Base-by-base conservation (phyloP, 78 protist genomes). In the Isochrysis galbana region DNA sequence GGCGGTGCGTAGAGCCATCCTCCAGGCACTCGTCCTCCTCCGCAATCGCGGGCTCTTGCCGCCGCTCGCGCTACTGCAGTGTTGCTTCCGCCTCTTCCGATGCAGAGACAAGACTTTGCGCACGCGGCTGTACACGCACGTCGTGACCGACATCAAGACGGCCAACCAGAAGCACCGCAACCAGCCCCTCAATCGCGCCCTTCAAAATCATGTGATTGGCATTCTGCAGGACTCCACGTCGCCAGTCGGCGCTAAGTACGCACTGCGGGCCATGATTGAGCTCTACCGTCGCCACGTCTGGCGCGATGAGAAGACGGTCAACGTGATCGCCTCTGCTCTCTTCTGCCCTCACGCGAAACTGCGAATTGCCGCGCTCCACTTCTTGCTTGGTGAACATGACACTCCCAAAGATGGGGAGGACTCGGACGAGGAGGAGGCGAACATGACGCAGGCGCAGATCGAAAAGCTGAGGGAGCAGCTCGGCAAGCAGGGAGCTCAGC, bases 21-120 rank as follows among this genome's bases (percentile, higher is more conserved):
- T 95, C 29, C 82, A 94, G 74, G 86, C 95, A 39, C 89, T 96
- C 86, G 92, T 96, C 55, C 48, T 97, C 72, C 91, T 97, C 89
- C 92, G 97, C 48, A 93, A 91, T 91, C 80, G 94, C 83, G 80
- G 94, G n/a, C 2, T 89, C 26, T 45, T 96, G 32, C 69, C 41
- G 41, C 86, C 61, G 34, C 4, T 45, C 48, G 61, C 41, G 0
- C 19, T 94, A 29, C 94, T 95, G 86, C 87, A 97, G 69, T 93
- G 96, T 45, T 96, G 96, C 95, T 98, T 98, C 97, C 91, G 93
- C 90, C 89, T 98, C 74, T 97, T 98, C 95, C 91, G 96, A 26
- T 69, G 94, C 45, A 86, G 89, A 42, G 98, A 97, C 94, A 96
- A 96, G 84, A 74, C 74, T 47, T 95, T 98, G 26, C 94, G 99